Percentiles rank a stretch among this genome's conserved stretches.
phyloP scores from a whole-genome alignment of 345 rosid species.

The Raphanus raphanistrum region DNA sequence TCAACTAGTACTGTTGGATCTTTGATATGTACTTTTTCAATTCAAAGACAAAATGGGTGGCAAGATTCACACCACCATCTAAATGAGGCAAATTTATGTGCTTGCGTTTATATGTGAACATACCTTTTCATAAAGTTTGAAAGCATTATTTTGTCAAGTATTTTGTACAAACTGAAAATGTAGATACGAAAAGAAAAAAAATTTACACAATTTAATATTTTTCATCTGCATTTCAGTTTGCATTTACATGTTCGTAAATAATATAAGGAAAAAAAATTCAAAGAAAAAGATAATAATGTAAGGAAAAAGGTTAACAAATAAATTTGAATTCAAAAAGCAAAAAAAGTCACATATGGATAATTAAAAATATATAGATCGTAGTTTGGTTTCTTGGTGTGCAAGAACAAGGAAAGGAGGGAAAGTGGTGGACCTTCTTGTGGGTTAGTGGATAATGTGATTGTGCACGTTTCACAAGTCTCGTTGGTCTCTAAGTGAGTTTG shows the following conservation, averaged over 20 bases:
- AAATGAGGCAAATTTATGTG: slow-evolving; percentile 3
- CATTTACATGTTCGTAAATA: background rate
- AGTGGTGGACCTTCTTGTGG: slow-evolving; percentile 35
- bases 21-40: slow-evolving; percentile 14
- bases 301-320: background rate
- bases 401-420: slow-evolving; percentile 26
- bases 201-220: background rate
- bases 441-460: slow-evolving; percentile 39
- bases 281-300: background rate
- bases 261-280: background rate
- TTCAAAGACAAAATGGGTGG: background rate
- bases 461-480: slow-evolving; percentile 35
- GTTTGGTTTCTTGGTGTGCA: slow-evolving; percentile 30
- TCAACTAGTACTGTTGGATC: slow-evolving; percentile 22
- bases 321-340: background rate
- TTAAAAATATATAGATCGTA: background rate
- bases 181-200: background rate
- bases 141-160: background rate
- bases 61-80: slow-evolving; percentile 16
- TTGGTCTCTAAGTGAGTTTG: slow-evolving; percentile 27
- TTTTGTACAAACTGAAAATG: background rate
- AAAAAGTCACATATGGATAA: background rate
- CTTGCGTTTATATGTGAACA: background rate
- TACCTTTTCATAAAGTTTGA: background rate
- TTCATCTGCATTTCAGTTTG: background rate